A percentile compares a stretch with the other conserved stretches of the same genome.
Conservation (phyloP, 805 yeast genomes). For the Yarrowia phangngaensis region DNA sequence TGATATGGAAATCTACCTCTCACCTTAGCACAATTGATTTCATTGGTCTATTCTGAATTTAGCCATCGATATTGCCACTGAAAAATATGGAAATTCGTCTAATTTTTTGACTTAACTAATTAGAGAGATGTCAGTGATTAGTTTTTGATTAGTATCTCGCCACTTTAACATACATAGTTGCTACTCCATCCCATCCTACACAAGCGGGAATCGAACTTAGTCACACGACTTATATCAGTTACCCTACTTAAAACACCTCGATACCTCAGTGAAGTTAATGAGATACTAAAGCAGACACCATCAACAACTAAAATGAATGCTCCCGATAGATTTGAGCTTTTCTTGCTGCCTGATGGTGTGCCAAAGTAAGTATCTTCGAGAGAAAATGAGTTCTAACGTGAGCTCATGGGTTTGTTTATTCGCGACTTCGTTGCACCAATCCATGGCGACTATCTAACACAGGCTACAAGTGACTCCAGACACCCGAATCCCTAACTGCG, state of each 20-base stretch:
- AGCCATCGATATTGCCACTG: no score
- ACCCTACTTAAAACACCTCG: slow-evolving; percentile 25
- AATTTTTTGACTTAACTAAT: neutral
- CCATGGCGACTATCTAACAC: neutral
- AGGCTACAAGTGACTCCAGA: slow-evolving; percentile 86
- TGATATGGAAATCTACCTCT: no score
- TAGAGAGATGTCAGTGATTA: no score
- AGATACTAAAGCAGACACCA: slow-evolving; percentile 3
- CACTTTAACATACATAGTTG: no score
- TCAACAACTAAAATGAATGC: slow-evolving; percentile 67
- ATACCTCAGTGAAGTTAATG: neutral
- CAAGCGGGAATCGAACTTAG: slow-evolving; percentile 2
- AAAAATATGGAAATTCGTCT: neutral
- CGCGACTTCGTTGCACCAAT: neutral
- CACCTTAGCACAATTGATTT: no score
- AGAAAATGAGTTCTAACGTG: neutral
- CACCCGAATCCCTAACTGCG: slow-evolving; percentile 91
- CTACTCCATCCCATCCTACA: neutral
- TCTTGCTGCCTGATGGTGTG: slow-evolving; percentile 95
- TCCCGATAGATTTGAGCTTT: slow-evolving; percentile 97
- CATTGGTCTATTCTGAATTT: no score
- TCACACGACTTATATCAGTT: neutral
- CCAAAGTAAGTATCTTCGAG: slow-evolving; percentile 58
- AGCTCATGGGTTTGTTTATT: neutral
- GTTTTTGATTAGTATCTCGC: no score